Conservation (phyloP, 768 basidiomycete genomes). For the Serendipita vermifera region DNA sequence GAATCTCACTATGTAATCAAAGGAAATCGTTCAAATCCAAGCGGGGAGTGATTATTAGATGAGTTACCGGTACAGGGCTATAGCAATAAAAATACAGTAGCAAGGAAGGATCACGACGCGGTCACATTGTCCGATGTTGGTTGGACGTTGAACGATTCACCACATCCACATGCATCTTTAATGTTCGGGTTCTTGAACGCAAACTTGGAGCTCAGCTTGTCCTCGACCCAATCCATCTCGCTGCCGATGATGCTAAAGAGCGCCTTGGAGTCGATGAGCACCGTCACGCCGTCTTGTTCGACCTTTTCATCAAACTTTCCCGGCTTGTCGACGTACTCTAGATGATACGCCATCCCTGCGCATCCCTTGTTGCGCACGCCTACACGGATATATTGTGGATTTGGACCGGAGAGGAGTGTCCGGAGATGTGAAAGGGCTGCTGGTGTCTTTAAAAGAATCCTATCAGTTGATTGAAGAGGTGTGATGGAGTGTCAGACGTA, state of each 20-base stretch:
- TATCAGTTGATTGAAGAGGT: neutral
- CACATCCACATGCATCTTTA: conserved; percentile 89
- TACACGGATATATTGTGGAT: conserved; percentile 85
- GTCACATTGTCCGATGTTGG: neutral
- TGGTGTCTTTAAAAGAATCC: conserved; percentile 46
- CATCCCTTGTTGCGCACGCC: conserved; percentile 97
- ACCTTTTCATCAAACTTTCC: conserved; percentile 94
- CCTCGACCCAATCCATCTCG: conserved; percentile 98
- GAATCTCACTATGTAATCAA: no score
- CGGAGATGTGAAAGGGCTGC: conserved; percentile 59
- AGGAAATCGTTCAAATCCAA: no score
- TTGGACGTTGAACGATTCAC: conserved; percentile 72
- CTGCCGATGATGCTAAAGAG: conserved; percentile 96
- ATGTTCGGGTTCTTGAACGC: conserved; percentile 86
- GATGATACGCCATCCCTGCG: conserved; percentile 77
- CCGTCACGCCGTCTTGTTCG: conserved; percentile 85
- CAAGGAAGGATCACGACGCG: neutral
- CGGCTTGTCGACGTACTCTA: conserved; percentile 87
- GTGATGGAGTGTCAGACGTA: conserved; percentile 24
- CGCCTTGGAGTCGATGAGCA: conserved; percentile 92
- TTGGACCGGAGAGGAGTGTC: conserved; percentile 63
- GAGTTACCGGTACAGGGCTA: no score
- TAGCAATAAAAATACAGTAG: conserved; percentile 1
- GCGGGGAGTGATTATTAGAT: no score
- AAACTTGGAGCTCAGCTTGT: conserved; percentile 72